Evolutionary conservation across 495 filamentous ascomycete species (phyloP), one percentile per base, ranked within the genome.

Genomic region (Trichodelitschia bisporula): DNA sequence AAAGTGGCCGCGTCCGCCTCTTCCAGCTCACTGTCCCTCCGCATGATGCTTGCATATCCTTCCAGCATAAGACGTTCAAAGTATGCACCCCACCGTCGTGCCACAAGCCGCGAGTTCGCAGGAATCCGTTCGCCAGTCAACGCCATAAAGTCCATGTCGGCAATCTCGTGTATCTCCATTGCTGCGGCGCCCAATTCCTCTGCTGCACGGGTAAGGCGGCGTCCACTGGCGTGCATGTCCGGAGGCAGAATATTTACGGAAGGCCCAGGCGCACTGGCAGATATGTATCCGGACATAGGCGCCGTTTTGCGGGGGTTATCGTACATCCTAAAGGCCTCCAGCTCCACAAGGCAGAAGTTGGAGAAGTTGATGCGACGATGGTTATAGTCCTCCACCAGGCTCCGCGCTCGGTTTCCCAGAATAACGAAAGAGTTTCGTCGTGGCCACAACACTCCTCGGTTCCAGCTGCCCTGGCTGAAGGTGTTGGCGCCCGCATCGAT

Each of bases 301-400:
- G 65, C 49, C n/a, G 59, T 62, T 41, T 66, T 68, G 31, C 78
- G 63, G 12, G 86, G 78, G 43, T 93, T 95, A 47, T 95, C 83
- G 46, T 90, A 93, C 3, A 97, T 67, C 0, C 86, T 86, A 55
- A 91, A 97, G 0, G 86, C 82, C 48, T 97, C 86, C 12, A 97
- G 55, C 50, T 95, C 86, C 12, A 97, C 83, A 63, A 92, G 68
- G 46, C 84, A 93, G 2, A 95, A 62, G 45, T 97, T 80, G 6
- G 77, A 76, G 49, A 97, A 97, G 46, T 97, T 97, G 53, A 95
- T 90, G 10, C 89, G 70, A 8, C 86, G 76, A 40, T 97, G 84
- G 36, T 93, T 93, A 42, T 97, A 97, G 43, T 97, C 86, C 36
- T 97, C 89, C 0, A 93, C 84, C n/a, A 95, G 57, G 35, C 74